phyloP scores from a whole-genome alignment of 257 asterid species.

The Petunia axillaris region DNA sequence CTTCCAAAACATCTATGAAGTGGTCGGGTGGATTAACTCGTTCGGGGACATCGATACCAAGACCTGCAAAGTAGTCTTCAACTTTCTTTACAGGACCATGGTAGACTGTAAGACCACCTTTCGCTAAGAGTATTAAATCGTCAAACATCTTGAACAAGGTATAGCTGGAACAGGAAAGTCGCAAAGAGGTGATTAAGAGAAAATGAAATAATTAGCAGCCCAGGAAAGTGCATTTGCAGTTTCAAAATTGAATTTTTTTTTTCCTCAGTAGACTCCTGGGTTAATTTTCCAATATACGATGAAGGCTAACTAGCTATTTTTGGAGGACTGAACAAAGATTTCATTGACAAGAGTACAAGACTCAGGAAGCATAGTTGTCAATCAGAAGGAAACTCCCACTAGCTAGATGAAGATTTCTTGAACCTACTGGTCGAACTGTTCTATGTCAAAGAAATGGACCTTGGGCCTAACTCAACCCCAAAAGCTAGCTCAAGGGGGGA shows the following conservation, averaged over 20 bases:
- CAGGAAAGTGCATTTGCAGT: conserved; percentile 5
- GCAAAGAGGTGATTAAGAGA: conserved; percentile 17
- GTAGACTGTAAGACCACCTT: conserved; percentile 85
- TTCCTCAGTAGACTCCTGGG: neutral
- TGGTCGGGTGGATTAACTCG: conserved; percentile 93
- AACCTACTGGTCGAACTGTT: no score
- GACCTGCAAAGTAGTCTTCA: conserved; percentile 80
- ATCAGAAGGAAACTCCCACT: conserved; percentile 12
- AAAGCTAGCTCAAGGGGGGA: no score
- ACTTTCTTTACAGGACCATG: conserved; percentile 85
- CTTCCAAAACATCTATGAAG: conserved; percentile 89
- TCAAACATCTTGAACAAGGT: conserved; percentile 87
- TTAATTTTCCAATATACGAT: neutral
- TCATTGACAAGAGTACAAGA: conserved; percentile 3
- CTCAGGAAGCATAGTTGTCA: neutral
- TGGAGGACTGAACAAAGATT: neutral
- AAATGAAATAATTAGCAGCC: neutral
- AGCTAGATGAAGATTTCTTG: conserved; percentile 25
- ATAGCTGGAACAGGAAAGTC: conserved; percentile 60
- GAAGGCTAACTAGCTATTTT: conserved; percentile 11
- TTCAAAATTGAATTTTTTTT: neutral
- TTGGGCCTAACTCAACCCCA: no score
- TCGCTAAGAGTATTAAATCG: conserved; percentile 90
- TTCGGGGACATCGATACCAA: conserved; percentile 73
- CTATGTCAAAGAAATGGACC: no score